Conservation (phyloP, 257 asterid genomes). For the Anisodus tanguticus region DNA sequence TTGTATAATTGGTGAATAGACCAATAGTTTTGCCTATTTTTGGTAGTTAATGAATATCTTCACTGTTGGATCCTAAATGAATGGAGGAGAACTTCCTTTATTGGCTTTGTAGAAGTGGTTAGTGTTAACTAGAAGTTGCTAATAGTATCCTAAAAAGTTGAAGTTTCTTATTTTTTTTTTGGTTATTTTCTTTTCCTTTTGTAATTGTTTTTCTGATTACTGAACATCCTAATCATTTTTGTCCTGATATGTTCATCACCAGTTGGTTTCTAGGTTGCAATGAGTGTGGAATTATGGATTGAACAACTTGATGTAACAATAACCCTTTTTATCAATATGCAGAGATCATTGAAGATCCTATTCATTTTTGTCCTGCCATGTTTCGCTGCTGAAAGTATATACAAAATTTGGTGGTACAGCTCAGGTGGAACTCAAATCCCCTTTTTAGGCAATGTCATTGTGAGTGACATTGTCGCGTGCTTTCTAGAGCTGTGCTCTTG, state of each 20-base stretch:
- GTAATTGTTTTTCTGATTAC: too few relatives aligned
- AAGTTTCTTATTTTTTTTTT: too few relatives aligned
- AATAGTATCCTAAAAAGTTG: too few relatives aligned
- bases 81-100: too few relatives aligned
- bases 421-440: slow-evolving; percentile 87
- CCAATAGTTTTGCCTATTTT: too few relatives aligned
- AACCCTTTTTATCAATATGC: slow-evolving; percentile 32
- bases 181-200: too few relatives aligned
- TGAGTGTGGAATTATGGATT: background rate
- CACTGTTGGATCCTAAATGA: too few relatives aligned
- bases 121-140: too few relatives aligned
- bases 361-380: slow-evolving; percentile 85
- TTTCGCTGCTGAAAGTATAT: slow-evolving; percentile 74
- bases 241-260: background rate
- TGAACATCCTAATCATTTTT: too few relatives aligned
- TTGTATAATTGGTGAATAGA: too few relatives aligned
- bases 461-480: slow-evolving; percentile 86
- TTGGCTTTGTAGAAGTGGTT: background rate
- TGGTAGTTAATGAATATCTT: too few relatives aligned
- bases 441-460: slow-evolving; percentile 70
- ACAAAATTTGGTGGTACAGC: slow-evolving; percentile 91
- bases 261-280: slow-evolving; percentile 4
- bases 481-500: slow-evolving; percentile 83
- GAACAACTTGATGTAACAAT: background rate
- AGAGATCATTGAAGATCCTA: slow-evolving; percentile 81